Conservation (phyloP, 495 filamentous ascomycete genomes). For the Hypoxylon lenormandii region DNA sequence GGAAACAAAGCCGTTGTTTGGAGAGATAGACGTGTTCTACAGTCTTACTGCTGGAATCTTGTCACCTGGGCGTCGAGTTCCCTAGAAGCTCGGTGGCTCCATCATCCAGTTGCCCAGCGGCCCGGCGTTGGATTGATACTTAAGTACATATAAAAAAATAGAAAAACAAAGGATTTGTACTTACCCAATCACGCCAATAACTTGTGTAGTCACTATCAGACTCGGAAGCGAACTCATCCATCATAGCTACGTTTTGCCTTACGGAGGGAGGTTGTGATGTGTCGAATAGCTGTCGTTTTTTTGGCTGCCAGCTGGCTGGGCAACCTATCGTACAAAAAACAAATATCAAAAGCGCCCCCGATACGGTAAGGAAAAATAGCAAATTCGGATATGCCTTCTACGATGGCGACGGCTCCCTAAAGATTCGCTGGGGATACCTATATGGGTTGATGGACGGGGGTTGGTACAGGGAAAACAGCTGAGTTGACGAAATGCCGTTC, state of each 20-base stretch:
- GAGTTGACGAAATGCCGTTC: conserved; percentile 32
- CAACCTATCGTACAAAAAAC: conserved; percentile 8
- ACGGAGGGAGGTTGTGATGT: conserved; percentile 3
- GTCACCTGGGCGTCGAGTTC: no score
- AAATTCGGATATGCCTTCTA: not conserved
- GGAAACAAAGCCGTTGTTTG: not conserved
- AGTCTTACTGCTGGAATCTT: no score
- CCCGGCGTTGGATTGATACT: conserved; percentile 16
- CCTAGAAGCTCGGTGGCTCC: no score
- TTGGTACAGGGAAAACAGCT: conserved; percentile 17
- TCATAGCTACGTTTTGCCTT: conserved; percentile 45
- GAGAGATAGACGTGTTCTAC: no score
- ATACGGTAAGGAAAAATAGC: conserved; percentile 1
- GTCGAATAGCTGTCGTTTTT: conserved; percentile 8
- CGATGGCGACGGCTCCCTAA: not conserved
- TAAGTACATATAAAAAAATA: conserved; percentile 14
- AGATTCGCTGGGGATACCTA: not conserved
- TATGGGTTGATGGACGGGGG: conserved; percentile 23
- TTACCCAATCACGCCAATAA: conserved; percentile 99
- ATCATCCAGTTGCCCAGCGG: not conserved
- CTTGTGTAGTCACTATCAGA: conserved; percentile 99
- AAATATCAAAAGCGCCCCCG: not conserved
- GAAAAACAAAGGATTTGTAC: conserved; percentile 52
- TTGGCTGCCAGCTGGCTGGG: conserved; percentile 7
- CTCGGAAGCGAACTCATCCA: conserved; percentile 98